phyloP scores from a whole-genome alignment of 176 grass and related monocot genomes.

The Urochloa ruziziensis region DNA sequence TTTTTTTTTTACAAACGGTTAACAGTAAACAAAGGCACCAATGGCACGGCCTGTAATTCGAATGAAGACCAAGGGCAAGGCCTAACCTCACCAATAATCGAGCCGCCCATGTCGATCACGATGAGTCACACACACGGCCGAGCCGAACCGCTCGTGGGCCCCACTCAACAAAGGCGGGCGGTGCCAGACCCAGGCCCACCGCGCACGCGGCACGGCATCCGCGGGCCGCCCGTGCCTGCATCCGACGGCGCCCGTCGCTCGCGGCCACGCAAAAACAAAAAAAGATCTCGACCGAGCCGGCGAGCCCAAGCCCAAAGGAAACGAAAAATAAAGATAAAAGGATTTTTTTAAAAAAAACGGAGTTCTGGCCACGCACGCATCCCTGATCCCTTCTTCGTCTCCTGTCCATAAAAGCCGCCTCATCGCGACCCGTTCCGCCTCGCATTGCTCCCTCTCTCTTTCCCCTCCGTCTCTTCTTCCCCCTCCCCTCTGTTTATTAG shows the following conservation, averaged over 20 bases:
- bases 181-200: background rate
- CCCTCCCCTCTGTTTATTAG: background rate
- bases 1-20: background rate
- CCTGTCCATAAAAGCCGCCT: conserved; percentile 28
- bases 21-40: background rate
- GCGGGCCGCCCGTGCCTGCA: conserved; percentile 6
- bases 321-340: background rate
- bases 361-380: conserved; percentile 20
- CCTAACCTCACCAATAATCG: background rate
- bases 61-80: fast-evolving
- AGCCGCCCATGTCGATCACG: conserved; percentile 8
- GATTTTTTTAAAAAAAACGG: background rate
- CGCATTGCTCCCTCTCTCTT: background rate
- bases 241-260: background rate
- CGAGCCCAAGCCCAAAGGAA: background rate
- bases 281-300: background rate
- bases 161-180: conserved; percentile 33
- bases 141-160: background rate
- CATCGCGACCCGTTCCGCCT: background rate
- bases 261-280: background rate
- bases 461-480: background rate
- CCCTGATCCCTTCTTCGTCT: background rate
- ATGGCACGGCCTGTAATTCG: conserved; percentile 2
- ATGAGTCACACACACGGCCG: background rate
- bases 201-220: background rate